Evolutionary conservation across 306 rosid genomes (phyloP).

Genomic region (Prunus salicina): DNA sequence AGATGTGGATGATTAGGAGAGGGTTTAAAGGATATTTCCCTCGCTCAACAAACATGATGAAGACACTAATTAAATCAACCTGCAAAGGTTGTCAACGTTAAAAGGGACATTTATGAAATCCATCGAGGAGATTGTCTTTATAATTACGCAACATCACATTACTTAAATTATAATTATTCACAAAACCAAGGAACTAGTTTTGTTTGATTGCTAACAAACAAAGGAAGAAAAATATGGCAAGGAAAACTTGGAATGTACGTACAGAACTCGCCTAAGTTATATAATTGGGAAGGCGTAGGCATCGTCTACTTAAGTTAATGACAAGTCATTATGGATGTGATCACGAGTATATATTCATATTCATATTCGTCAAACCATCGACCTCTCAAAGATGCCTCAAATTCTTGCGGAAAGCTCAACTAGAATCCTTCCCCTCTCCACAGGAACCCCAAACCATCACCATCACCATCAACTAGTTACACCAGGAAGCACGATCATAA

Average conservation of each 20-base stretch:
- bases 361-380: too few species aligned
- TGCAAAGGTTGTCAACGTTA: not conserved
- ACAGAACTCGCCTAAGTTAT: not conserved
- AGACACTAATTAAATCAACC: not conserved
- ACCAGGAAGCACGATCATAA: too few species aligned
- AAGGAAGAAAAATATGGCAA: not conserved
- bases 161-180: not conserved
- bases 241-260: not conserved
- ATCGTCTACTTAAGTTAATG: too few species aligned
- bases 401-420: too few species aligned
- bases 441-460: too few species aligned
- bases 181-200: not conserved
- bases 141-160: not conserved
- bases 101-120: not conserved
- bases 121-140: conserved; percentile 3
- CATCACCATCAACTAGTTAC: too few species aligned
- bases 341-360: too few species aligned
- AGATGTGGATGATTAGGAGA: not conserved
- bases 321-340: too few species aligned
- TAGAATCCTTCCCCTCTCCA: too few species aligned
- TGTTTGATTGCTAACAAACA: conserved; percentile 14
- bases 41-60: not conserved
- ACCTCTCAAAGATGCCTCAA: too few species aligned
- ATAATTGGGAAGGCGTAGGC: too few species aligned
- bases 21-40: not conserved